Conservation (phyloP, 2,329 filamentous ascomycete genomes). For the Fusarium nurragi region DNA sequence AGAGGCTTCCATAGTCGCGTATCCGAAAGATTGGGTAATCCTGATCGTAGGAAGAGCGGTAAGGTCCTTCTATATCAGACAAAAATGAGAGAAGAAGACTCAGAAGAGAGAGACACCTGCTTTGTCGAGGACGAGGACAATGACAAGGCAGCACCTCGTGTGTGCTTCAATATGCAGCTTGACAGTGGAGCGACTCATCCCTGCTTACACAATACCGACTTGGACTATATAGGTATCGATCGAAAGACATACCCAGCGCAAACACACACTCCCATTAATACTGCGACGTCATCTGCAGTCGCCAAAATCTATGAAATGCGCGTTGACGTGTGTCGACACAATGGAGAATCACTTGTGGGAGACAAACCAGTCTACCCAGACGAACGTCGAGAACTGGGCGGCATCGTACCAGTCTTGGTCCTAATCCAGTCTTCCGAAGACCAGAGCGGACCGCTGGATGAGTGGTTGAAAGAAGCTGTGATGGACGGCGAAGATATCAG, state of each 20-base stretch:
- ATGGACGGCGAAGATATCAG: constrained; percentile 29
- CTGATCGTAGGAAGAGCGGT: neutral
- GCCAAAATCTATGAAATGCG: constrained; percentile 40
- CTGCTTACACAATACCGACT: constrained; percentile 32
- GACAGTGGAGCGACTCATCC: constrained; percentile 41
- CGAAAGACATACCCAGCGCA: constrained; percentile 34
- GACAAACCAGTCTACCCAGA: constrained; percentile 37
- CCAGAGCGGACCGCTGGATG: constrained; percentile 17
- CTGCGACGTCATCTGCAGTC: constrained; percentile 19
- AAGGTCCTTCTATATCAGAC: constrained; percentile 35
- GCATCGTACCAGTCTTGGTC: constrained; percentile 41
- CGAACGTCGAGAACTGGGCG: constrained; percentile 38
- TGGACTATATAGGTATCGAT: constrained; percentile 37
- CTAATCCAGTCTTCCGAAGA: constrained; percentile 11
- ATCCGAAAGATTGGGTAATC: neutral
- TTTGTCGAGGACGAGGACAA: constrained; percentile 32
- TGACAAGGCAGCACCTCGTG: constrained; percentile 21
- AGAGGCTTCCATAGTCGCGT: constrained; percentile 36
- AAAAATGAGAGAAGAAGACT: neutral
- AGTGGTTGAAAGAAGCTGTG: constrained; percentile 1
- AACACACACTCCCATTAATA: constrained; percentile 24
- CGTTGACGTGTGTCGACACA: constrained; percentile 40
- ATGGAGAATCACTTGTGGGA: constrained; percentile 40
- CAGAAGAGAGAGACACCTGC: neutral
- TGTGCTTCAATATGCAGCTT: constrained; percentile 43